Conservation (phyloP, 2,329 filamentous ascomycete species). For the Coniosporium tulheliwenetii region DNA sequence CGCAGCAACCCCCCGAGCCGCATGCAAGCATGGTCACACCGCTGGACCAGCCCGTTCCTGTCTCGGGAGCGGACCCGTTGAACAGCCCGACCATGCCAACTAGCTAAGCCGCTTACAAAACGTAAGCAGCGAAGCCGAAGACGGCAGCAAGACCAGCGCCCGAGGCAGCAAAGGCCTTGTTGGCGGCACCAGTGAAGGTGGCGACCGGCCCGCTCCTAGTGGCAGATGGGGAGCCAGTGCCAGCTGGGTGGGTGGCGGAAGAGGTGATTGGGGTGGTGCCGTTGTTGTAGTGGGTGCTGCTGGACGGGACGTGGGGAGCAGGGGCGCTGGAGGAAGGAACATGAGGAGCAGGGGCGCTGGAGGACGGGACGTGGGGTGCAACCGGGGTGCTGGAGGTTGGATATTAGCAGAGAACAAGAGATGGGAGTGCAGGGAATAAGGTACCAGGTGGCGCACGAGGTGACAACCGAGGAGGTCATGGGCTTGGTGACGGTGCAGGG, state of each 20-base stretch:
- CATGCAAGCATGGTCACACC: too few relatives aligned
- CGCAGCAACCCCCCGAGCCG: too few relatives aligned
- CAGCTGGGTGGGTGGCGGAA: conserved; percentile 1
- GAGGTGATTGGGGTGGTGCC: conserved; percentile 5
- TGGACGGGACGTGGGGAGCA: conserved; percentile 7
- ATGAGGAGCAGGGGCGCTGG: conserved; percentile 1
- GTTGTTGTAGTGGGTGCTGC: conserved; percentile 9
- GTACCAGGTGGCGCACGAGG: conserved; percentile 17
- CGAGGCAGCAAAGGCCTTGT: conserved; percentile 28
- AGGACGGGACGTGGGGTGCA: conserved; percentile 3
- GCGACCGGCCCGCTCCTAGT: conserved; percentile 11
- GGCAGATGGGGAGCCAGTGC: background rate
- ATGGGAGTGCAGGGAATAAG: conserved; percentile 3
- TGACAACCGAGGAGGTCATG: conserved; percentile 32
- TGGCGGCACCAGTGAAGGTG: conserved; percentile 35
- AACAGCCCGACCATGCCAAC: too few relatives aligned
- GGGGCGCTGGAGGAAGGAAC: conserved; percentile 1
- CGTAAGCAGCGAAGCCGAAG: conserved; percentile 32
- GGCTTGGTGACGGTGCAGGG: conserved; percentile 33
- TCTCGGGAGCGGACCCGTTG: too few relatives aligned
- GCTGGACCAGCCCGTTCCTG: too few relatives aligned
- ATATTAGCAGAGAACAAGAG: background rate
- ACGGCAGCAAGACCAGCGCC: conserved; percentile 37
- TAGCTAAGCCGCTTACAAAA: conserved; percentile 20
- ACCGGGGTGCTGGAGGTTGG: conserved; percentile 2